Evolutionary conservation across 2,329 filamentous ascomycete species (phyloP).

Genomic region (Ceratocystis variospora): DNA sequence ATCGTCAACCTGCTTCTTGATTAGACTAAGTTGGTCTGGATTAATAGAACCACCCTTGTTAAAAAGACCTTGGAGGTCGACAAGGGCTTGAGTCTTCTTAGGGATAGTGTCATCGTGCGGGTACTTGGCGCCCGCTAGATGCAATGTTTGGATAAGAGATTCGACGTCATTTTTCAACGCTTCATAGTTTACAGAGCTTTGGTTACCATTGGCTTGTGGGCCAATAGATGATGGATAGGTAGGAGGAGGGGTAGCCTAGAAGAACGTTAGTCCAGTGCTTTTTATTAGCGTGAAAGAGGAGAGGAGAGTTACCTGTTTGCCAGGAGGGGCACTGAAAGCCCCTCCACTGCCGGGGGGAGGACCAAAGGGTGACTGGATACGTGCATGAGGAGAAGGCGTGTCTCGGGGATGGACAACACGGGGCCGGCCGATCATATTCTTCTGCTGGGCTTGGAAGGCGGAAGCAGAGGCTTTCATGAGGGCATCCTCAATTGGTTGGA

Average conservation of each 20-base stretch:
- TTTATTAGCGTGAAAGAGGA: neutral
- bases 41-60: slow-evolving; percentile 66
- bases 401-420: slow-evolving; percentile 50
- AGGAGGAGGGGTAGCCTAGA: slow-evolving; percentile 6
- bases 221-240: neutral
- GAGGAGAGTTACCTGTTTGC: slow-evolving; percentile 14
- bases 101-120: slow-evolving; percentile 64
- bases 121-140: slow-evolving; percentile 60
- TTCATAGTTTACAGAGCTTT: slow-evolving; percentile 43
- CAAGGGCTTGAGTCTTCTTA: slow-evolving; percentile 67
- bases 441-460: slow-evolving; percentile 44
- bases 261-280: neutral
- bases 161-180: slow-evolving; percentile 73
- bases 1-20: slow-evolving; percentile 72
- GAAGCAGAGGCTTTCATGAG: slow-evolving; percentile 65
- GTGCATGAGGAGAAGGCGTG: slow-evolving; percentile 29
- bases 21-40: slow-evolving; percentile 66
- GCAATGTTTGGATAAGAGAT: slow-evolving; percentile 58
- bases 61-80: slow-evolving; percentile 64
- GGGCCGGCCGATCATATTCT: slow-evolving; percentile 36
- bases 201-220: slow-evolving; percentile 4
- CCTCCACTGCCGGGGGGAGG: slow-evolving; percentile 3
- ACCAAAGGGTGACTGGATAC: slow-evolving; percentile 3
- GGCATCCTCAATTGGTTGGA: slow-evolving; percentile 83
- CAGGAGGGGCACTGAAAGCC: slow-evolving; percentile 4